Base-by-base conservation (phyloP, 139 green algal species). In the Auxenochlorella protothecoides region DNA sequence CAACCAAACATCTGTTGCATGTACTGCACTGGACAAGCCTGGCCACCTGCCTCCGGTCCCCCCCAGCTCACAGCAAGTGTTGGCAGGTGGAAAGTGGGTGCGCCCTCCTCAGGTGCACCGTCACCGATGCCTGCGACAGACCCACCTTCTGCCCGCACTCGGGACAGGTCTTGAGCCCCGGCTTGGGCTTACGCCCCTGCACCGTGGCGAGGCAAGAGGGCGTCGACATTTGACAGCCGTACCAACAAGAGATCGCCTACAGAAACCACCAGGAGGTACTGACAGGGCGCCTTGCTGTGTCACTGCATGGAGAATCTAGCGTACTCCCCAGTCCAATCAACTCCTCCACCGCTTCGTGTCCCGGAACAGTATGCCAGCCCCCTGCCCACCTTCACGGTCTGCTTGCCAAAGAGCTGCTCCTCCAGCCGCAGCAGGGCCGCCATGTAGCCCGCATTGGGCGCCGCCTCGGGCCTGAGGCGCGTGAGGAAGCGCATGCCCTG, bases 401-500 rank as follows among this genome's bases (percentile, higher is more conserved):
- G 78, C 70, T 52, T 70, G 53, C 86, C 83, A 65, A 85, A 77
- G 63, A 97, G 73, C 56, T 74, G 53, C 70, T 81, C 65, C 66
- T 95, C 90, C 67, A 92, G 78, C 62, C 62, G 66, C 55, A 85
- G 63, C 63, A 97, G 85, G 56, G 72, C 64, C 14, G 74, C 68
- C 76, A 91, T 85, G 73, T 96, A 97, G 60, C 89, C 89, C 7
- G 87, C 78, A 76, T 96, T 97, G 63, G 90, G 92, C 16, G 63
- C 76, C 13, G 86, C 89, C 61, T 81, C 65, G 6, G 89, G 88
- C 0, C 88, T 80, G 14, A 59, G 53, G 53, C 59, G 57, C 10
- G 68, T 68, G 54, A 92, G 59, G 27, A 76, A 73, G 44, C 73
- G 72, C 66, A 93, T 71, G 3, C 89, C 89, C 7, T 81, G 59